Evolutionary conservation across 805 yeast genomes (phyloP).

Genomic region (Candida ponderosae): DNA sequence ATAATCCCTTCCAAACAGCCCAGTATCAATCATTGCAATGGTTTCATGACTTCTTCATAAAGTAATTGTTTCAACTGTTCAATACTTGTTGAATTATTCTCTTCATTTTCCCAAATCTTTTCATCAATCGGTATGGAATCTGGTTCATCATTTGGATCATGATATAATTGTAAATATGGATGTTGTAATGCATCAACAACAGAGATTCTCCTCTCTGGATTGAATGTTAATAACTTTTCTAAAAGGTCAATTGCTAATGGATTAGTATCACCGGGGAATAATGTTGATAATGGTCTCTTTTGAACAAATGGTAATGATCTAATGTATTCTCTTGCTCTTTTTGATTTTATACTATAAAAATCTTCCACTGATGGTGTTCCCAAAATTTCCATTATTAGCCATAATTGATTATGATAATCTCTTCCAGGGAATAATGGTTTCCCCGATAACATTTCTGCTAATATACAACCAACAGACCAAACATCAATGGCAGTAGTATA

Average conservation of each 20-base stretch:
- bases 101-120: slow-evolving; percentile 34
- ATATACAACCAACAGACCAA: slow-evolving; percentile 76
- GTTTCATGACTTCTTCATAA: slow-evolving; percentile 70
- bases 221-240: slow-evolving; percentile 63
- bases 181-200: slow-evolving; percentile 71
- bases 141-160: slow-evolving; percentile 70
- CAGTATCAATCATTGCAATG: slow-evolving; percentile 15
- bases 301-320: slow-evolving; percentile 56
- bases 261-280: slow-evolving; percentile 39
- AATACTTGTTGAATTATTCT: slow-evolving; percentile 60
- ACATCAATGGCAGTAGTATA: slow-evolving; percentile 72
- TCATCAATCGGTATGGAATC: slow-evolving; percentile 28
- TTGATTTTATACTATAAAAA: slow-evolving; percentile 62
- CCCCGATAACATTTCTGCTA: slow-evolving; percentile 56
- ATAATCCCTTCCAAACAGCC: background rate
- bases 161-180: slow-evolving; percentile 61
- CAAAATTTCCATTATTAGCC: slow-evolving; percentile 56
- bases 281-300: slow-evolving; percentile 41
- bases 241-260: slow-evolving; percentile 52
- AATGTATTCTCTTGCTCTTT: slow-evolving; percentile 72
- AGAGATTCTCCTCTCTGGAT: slow-evolving; percentile 65
- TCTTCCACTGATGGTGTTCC: slow-evolving; percentile 75
- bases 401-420: slow-evolving; percentile 62
- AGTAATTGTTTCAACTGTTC: slow-evolving; percentile 69
- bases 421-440: slow-evolving; percentile 70